Evolutionary conservation across 2,329 filamentous ascomycete species (phyloP), one percentile per base, ranked within the genome.

Genomic region (Diaporthe citriasiana): DNA sequence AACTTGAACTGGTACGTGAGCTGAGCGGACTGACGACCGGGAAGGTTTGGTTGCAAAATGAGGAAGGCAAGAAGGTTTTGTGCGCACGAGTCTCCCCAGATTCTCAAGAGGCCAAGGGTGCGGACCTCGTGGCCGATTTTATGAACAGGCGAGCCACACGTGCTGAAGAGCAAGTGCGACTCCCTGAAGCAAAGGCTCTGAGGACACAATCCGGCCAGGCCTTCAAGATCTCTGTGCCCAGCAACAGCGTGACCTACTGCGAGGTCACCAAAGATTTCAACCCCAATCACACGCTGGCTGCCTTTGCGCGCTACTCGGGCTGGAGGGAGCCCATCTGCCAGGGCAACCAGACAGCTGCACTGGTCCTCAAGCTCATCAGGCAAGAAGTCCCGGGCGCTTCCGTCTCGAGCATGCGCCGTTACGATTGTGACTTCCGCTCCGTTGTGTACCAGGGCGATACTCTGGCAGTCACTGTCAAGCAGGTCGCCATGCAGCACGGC

Each of bases 281-380:
- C 85, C 97, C 97, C 38, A 99, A 99, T 76, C 97, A 99, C 87
- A 97, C 98, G 57, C 98, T 96, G n/a, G 93, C 96, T 73, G 94
- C 98, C 72, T 99, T 99, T 86, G 94, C 97, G 33, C 95, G 92
- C 85, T 99, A 98, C 80, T 97, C 97, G 82, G 97, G 95, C 83
- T 89, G 99, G 19, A 95, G 95, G 0, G 97, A 97, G 70, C 99
- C 97, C 57, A 99, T 99, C 81, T 98, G 97, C 1, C 97, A 99
- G 82, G 97, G 97, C 82, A 99, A 99, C 97, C 99, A 98, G 88
- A 97, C 95, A 1, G 98, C 96, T 84, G 97, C 97, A 77, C 94
- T 97, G 50, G 96, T 98, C 30, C 93, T 97, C 80, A 97, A 95
- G 82, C 88, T 98, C 71, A 95, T 99, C 12, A 97, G 56, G 4